phyloP scores from a whole-genome alignment of 768 basidiomycete species.

The Lentinula lateritia region DNA sequence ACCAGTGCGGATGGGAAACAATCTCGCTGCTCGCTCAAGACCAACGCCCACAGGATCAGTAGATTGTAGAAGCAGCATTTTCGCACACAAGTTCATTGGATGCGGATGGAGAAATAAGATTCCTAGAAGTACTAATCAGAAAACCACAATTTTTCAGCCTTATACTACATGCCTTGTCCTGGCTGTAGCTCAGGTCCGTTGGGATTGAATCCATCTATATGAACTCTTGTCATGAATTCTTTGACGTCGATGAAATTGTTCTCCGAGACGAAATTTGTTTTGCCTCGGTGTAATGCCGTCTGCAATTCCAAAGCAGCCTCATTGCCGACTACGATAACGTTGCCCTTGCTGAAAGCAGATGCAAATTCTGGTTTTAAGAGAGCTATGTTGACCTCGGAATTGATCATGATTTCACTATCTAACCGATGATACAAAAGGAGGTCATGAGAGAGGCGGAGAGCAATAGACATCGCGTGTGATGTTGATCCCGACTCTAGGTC shows the following conservation, averaged over 20 bases:
- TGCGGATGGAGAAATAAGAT: constrained; percentile 69
- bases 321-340: constrained; percentile 55
- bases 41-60: constrained; percentile 38
- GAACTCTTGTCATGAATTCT: constrained; percentile 22
- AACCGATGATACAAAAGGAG: constrained; percentile 64
- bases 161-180: constrained; percentile 10
- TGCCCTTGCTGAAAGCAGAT: constrained; percentile 30
- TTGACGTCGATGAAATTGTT: constrained; percentile 5
- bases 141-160: neutral
- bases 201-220: constrained; percentile 15
- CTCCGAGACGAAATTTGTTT: neutral
- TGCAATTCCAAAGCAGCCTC: constrained; percentile 18
- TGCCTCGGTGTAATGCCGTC: neutral
- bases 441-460: constrained; percentile 62
- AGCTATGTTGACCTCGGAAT: constrained; percentile 26
- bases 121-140: constrained; percentile 20
- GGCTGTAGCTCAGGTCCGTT: constrained; percentile 9
- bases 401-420: constrained; percentile 55
- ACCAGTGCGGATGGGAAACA: constrained; percentile 87
- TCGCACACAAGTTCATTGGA: constrained; percentile 27
- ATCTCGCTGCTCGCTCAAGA: constrained; percentile 59
- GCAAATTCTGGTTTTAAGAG: constrained; percentile 10
- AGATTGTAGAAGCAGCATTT: constrained; percentile 54
- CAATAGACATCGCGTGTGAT: constrained; percentile 36
- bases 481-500: constrained; percentile 18